phyloP scores from a whole-genome alignment of 306 rosid genomes.

The Mucuna pruriens region DNA sequence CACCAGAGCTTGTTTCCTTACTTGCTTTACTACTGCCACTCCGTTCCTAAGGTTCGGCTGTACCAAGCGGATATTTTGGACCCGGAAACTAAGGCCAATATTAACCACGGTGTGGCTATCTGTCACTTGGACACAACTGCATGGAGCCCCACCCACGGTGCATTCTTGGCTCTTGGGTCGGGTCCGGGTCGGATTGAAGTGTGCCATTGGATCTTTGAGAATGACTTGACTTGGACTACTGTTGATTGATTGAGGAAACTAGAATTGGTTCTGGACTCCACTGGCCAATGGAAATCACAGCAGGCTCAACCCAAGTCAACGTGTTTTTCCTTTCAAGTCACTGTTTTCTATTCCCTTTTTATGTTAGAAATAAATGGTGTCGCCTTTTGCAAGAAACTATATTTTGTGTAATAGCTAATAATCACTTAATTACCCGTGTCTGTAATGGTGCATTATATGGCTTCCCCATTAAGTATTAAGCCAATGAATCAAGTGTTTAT shows the following conservation, averaged over 20 bases:
- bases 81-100: constrained; percentile 55
- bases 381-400: neutral
- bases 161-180: constrained; percentile 74
- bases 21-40: constrained; percentile 81
- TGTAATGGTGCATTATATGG: too few species aligned
- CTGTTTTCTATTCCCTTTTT: neutral
- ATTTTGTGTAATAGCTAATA: too few species aligned
- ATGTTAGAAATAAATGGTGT: neutral
- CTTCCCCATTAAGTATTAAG: too few species aligned
- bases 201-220: constrained; percentile 90
- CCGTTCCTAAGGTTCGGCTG: constrained; percentile 84
- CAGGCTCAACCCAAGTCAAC: neutral
- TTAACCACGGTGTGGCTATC: constrained; percentile 82
- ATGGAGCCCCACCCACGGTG: constrained; percentile 81
- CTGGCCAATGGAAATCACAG: neutral
- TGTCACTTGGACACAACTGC: constrained; percentile 86
- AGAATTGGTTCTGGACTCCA: neutral
- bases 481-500: too few species aligned
- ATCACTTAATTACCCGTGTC: neutral
- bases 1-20: constrained; percentile 86
- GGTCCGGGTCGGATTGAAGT: constrained; percentile 78
- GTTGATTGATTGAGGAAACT: neutral
- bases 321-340: neutral
- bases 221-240: constrained; percentile 77
- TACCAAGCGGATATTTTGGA: constrained; percentile 82